Evolutionary conservation across 148 eudicot species (phyloP), one percentile per base, ranked within the genome.

Genomic region (Suaeda aralocaspica): DNA sequence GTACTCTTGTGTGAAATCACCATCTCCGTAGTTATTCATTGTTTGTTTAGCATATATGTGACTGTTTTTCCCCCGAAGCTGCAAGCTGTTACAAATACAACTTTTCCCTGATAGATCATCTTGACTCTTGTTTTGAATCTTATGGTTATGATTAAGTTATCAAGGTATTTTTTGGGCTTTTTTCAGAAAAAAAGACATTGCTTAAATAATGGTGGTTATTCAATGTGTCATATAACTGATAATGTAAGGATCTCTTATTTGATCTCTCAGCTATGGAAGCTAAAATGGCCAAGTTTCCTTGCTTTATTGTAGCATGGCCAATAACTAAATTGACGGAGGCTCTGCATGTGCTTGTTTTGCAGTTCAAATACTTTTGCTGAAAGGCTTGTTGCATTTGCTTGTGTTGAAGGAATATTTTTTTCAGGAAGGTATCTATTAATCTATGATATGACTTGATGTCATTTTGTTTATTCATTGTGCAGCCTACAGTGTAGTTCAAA

Each of bases 381-480:
- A 79, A 83, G 97, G 69, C 83, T 91, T 64, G 84, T 91, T 63
- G 97, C 92, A 14, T 91, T 91, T 79, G 90, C 94, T 70, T 91
- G 97, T 68, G 71, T 91, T 28, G 97, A 91, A 78, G 94, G 94
- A 61, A 88, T 91, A 49, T 91, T 91, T 74, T 91, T 91, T 76
- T 91, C 93, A 24, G 96, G 96, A 65, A 90, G 92, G 96, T 89
- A 77, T 29, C 31, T 66, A 44, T 66, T 19, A n/a, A n/a, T n/a
- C n/a, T n/a, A n/a, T 73, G 42, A 33, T 26, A 16, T 48, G 29
- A 69, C 13, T 67, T 18, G 31, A 21, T 50, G 19, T 5, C 19
- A 10, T 25, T 24, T 31, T 65, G 29, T 39, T 45, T 48, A 8
- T 66, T 28, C 33, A n/a, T 22, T 36, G 19, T 67, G 33, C 28